Conservation (phyloP, 2,329 filamentous ascomycete species). For the Endoconidiophora laricicola region DNA sequence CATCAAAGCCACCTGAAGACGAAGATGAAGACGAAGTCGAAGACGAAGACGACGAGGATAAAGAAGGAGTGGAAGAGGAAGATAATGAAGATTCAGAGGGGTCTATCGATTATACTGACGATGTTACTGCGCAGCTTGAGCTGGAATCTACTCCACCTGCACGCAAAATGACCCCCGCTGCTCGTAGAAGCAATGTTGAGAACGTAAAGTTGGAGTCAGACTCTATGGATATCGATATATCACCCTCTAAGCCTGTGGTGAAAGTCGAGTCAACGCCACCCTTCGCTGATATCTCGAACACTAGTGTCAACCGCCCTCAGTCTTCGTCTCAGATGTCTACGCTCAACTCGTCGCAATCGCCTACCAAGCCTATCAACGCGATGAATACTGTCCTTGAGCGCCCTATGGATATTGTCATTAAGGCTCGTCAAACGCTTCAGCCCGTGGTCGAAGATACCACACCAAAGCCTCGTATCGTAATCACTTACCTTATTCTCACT, state of each 20-base stretch:
- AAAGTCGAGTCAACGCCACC: constrained; percentile 6
- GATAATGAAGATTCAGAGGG: neutral
- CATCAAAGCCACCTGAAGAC: constrained; percentile 2
- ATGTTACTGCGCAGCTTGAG: constrained; percentile 11
- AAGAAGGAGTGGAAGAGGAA: neutral
- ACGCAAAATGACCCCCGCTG: neutral
- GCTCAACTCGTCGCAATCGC: constrained; percentile 32
- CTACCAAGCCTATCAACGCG: constrained; percentile 55
- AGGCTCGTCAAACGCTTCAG: constrained; percentile 56
- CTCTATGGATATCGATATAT: constrained; percentile 2
- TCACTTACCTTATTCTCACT: constrained; percentile 77
- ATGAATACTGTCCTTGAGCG: constrained; percentile 66
- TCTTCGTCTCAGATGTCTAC: constrained; percentile 25
- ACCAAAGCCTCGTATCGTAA: constrained; percentile 76
- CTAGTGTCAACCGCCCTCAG: constrained; percentile 36
- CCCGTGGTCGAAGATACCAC: constrained; percentile 55
- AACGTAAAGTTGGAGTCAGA: constrained; percentile 5
- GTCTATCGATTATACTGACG: constrained; percentile 6
- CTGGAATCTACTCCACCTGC: constrained; percentile 2
- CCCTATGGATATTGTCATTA: constrained; percentile 86
- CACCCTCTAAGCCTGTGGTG: constrained; percentile 4
- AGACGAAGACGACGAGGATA: neutral
- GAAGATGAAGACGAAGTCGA: neutral
- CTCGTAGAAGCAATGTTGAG: neutral
- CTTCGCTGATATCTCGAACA: constrained; percentile 32